Conservation (phyloP, 352 stramenopile genomes). For the Globisporangium irregulare region DNA sequence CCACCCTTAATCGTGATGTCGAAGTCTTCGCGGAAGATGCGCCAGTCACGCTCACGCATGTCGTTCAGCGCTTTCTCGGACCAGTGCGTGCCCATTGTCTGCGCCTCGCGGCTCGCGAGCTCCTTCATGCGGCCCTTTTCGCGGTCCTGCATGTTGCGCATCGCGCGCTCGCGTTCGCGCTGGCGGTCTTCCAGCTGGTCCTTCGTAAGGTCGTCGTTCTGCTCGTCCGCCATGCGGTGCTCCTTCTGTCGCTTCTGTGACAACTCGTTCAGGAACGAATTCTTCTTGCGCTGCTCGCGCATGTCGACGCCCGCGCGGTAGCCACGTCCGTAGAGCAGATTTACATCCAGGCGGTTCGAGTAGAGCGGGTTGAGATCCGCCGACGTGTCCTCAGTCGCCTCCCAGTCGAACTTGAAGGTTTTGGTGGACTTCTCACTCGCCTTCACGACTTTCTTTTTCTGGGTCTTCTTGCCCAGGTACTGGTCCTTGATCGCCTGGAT, state of each 20-base stretch:
- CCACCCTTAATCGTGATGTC: conserved; percentile 95
- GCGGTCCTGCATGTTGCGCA: conserved; percentile 71
- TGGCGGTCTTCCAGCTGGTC: conserved; percentile 61
- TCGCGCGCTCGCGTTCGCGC: conserved; percentile 61
- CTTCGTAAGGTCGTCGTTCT: conserved; percentile 51
- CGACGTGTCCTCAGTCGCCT: conserved; percentile 90
- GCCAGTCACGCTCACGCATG: conserved; percentile 98
- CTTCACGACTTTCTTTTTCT: conserved; percentile 90
- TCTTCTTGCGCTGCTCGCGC: conserved; percentile 91
- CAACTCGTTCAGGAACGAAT: conserved; percentile 87
- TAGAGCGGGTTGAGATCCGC: conserved; percentile 91
- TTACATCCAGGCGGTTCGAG: conserved; percentile 83
- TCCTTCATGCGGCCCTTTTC: conserved; percentile 59
- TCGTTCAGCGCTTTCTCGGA: conserved; percentile 91
- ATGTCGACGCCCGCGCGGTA: conserved; percentile 93
- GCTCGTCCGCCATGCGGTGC: conserved; percentile 62
- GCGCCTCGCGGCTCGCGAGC: conserved; percentile 62
- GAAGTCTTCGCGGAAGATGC: conserved; percentile 99
- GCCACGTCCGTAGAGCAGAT: conserved; percentile 89
- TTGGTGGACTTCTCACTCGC: conserved; percentile 92
- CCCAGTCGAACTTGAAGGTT: conserved; percentile 95
- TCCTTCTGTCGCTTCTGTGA: conserved; percentile 85
- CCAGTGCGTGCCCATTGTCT: conserved; percentile 88
- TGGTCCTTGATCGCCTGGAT: conserved; percentile 85
- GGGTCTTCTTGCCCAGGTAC: conserved; percentile 84